Conservation (phyloP, 1,284 basidiomycete species). For the Leccinum subatratum region DNA sequence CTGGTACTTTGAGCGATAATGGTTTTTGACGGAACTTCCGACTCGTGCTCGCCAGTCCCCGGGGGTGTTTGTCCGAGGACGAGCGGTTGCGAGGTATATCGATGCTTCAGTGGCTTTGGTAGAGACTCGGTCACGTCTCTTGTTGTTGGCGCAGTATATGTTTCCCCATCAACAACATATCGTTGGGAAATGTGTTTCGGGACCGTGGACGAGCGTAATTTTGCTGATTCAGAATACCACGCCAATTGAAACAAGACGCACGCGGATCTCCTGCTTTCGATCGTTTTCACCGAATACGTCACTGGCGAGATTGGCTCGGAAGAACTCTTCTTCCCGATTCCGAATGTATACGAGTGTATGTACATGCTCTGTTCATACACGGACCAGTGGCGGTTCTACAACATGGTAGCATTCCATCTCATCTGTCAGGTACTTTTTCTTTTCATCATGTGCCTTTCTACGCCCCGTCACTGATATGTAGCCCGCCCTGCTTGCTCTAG, state of each 20-base stretch:
- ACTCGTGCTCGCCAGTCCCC: slow-evolving; percentile 15
- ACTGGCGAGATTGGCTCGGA: not conserved
- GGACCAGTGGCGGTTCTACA: not conserved
- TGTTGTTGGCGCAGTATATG: not conserved
- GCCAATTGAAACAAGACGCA: not conserved
- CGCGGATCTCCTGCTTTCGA: not conserved
- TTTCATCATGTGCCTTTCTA: not conserved
- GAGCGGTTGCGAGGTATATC: not conserved
- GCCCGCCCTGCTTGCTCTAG: not conserved
- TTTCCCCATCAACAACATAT: not conserved
- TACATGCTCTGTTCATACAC: not conserved
- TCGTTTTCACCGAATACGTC: not conserved
- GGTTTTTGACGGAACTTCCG: slow-evolving; percentile 12
- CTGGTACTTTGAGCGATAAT: slow-evolving; percentile 9
- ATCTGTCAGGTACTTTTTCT: not conserved
- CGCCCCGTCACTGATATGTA: not conserved
- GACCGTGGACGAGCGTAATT: too few species aligned
- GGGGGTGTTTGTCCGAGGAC: slow-evolving; percentile 5
- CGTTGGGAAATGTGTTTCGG: not conserved
- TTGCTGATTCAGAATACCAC: not conserved
- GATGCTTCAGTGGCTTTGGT: not conserved
- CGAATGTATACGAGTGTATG: slow-evolving; percentile 2
- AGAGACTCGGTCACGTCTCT: not conserved
- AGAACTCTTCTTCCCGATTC: not conserved
- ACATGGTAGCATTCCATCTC: slow-evolving; percentile 6